Evolutionary conservation across 352 stramenopile species (phyloP), one percentile per base, ranked within the genome.

Genomic region (Pythium aristosporum): DNA sequence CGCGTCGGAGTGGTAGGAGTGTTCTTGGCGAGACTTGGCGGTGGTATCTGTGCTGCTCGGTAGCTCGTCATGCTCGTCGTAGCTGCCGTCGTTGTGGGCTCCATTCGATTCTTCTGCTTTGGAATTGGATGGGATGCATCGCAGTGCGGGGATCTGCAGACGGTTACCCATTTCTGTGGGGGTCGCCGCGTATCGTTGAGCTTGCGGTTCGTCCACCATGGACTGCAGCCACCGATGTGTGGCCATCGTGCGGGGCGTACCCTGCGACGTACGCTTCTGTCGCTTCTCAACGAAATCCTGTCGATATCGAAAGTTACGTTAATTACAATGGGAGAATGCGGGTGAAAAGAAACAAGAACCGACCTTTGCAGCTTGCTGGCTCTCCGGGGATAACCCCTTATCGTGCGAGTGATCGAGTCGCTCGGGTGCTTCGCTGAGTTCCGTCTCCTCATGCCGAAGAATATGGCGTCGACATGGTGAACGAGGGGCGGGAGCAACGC

Each of bases 241-340:
- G 4, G 81, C 81, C 62, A 85, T 75, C 1, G 81, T 90, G 12
- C 81, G 75, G 0, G 81, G 81, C 2, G 81, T 90, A 41, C 69
- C 63, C 58, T 83, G 82, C 25, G 69, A 56, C 4, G 79, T 52
- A 11, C 81, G 79, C 41, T 73, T 73, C 48, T 75, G 76, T 9
- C 81, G 75, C 57, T 90, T 90, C 50, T 87, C 81, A 28, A 90
- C 77, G 49, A 90, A 90, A 3, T 75, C 81, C 77, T 86, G 47
- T 23, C 3, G 21, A 39, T 16, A 57, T 18, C 6, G 7, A 36
- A 48, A 30, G 15, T 46, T 21, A 5, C 6, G 15, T n/a, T 46
- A 46, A 21, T 46, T 21, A 9, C 16, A 46, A 46, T 43, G 37
- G 4, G 6, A 39, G 34, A 6, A 50, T n/a, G 39, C 43, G 7